Evolutionary conservation across 306 rosid species (phyloP), one percentile per base, ranked within the genome.

Genomic region (Trifolium subterraneum): DNA sequence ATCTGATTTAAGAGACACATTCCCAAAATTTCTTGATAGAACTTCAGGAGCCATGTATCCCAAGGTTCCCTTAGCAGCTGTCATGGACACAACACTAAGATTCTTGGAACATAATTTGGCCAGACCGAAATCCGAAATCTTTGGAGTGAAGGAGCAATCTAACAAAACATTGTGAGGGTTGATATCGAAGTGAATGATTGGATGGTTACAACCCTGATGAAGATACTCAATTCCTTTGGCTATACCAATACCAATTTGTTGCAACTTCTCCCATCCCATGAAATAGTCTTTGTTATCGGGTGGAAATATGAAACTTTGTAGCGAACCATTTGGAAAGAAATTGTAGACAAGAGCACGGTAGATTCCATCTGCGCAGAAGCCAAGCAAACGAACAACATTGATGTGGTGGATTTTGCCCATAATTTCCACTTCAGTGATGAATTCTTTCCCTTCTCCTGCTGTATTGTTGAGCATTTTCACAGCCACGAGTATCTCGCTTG

Each of bases 371-470:
- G 58, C 51, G 6, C 33, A 64, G 1, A 51, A 51, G 0, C 58
- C 58, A 51, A 51, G 58, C 58, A 51, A 51, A 8, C 58, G 58
- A 51, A 39, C 70, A 2, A 64, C 51, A 5, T 64, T 64, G 33
- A 64, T 64, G 33, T 64, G 70, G 33, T 64, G 70, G 5, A 64
- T 64, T 64, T 64, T 64, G 8, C 70, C 70, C 51, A 44, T 44
- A 44, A 44, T 44, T 44, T 7, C 16, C 0, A 44, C 50, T 44
- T 44, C 50, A 44, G 12, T 44, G 50, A 44, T 44, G 50, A 44
- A 44, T 7, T 44, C 50, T 44, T 44, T 44, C 0, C 50, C 50
- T 44, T 44, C 50, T 44, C 50, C 50, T 0, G 4, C 16, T 12
- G n/a, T 44, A 12, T 14, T 14, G 15, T 44, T 44, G n/a, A 44